Percentiles rank a stretch among this genome's conserved stretches.
These are phyloP conservation scores for Taphrina confusa DNA, from an alignment of 1,139 yeast genomes.

Conservation along the genomic window DNA sequence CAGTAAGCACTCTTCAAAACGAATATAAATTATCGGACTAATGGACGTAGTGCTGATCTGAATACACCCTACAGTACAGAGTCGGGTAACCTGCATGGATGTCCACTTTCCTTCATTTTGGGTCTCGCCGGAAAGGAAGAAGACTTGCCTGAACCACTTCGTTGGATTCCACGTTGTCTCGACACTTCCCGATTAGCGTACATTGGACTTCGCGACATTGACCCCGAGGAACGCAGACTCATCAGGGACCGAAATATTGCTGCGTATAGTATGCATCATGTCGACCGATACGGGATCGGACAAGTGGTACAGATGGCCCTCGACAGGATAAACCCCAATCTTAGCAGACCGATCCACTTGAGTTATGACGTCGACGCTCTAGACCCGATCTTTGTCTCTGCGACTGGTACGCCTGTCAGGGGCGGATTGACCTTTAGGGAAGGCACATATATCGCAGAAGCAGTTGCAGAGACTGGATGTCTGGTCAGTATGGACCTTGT, in stretches of 20 bases:
- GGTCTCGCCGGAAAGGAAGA: slow-evolving; percentile 52
- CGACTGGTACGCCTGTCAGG: slow-evolving; percentile 96
- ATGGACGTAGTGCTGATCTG: slow-evolving; percentile 54
- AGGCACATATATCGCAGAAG: slow-evolving; percentile 89
- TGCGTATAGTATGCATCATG: slow-evolving; percentile 94
- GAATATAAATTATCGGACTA: background rate
- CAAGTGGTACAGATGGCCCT: slow-evolving; percentile 91
- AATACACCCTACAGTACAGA: slow-evolving; percentile 85
- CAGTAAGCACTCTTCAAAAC: slow-evolving; percentile 58
- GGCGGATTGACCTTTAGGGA: slow-evolving; percentile 95
- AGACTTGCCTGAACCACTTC: slow-evolving; percentile 59
- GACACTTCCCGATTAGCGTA: slow-evolving; percentile 76
- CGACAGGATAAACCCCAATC: slow-evolving; percentile 71
- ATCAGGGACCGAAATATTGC: slow-evolving; percentile 70
- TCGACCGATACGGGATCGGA: slow-evolving; percentile 91
- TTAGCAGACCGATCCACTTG: slow-evolving; percentile 76
- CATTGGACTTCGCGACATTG: slow-evolving; percentile 93
- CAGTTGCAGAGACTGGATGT: slow-evolving; percentile 83
- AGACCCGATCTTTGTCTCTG: slow-evolving; percentile 91
- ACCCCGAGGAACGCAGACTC: slow-evolving; percentile 75
- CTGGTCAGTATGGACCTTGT: slow-evolving; percentile 87
- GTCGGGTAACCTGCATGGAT: slow-evolving; percentile 93
- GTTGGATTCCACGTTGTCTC: slow-evolving; percentile 77
- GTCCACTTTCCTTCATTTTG: slow-evolving; percentile 88
- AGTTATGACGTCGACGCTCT: slow-evolving; percentile 96